phyloP scores from a whole-genome alignment of 192 early-diverging fungal genomes.

The Gigaspora rosea region DNA sequence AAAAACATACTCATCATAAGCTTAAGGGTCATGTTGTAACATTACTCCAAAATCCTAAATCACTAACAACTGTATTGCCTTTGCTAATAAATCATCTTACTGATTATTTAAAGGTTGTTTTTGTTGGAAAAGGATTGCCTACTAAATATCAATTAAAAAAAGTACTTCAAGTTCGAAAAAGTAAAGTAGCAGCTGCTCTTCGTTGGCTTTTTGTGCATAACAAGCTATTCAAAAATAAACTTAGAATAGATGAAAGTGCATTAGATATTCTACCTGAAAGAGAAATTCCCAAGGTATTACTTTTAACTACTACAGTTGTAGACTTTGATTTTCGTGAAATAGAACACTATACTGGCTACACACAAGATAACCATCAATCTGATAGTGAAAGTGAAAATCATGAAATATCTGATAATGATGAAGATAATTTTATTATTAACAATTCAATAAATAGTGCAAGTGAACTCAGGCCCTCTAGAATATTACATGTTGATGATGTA shows the following conservation, averaged over 20 bases:
- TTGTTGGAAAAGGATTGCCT: neutral
- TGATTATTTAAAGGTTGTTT: neutral
- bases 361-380: neutral
- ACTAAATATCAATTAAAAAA: neutral
- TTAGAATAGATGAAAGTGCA: neutral
- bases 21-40: neutral
- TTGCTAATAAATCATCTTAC: neutral
- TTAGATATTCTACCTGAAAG: neutral
- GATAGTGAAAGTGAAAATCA: neutral
- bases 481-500: too few relatives aligned
- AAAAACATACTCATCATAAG: neutral
- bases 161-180: neutral
- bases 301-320: neutral
- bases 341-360: neutral
- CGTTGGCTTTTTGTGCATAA: neutral
- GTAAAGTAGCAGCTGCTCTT: neutral
- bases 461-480: too few relatives aligned
- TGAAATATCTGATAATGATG: neutral
- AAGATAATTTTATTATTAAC: neutral
- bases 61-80: neutral
- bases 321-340: neutral
- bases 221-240: neutral
- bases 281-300: neutral
- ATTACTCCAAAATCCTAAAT: neutral
- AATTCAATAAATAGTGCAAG: too few relatives aligned